phyloP scores from a whole-genome alignment of 2,329 filamentous ascomycete genomes.

The Nannizzia gypsea region DNA sequence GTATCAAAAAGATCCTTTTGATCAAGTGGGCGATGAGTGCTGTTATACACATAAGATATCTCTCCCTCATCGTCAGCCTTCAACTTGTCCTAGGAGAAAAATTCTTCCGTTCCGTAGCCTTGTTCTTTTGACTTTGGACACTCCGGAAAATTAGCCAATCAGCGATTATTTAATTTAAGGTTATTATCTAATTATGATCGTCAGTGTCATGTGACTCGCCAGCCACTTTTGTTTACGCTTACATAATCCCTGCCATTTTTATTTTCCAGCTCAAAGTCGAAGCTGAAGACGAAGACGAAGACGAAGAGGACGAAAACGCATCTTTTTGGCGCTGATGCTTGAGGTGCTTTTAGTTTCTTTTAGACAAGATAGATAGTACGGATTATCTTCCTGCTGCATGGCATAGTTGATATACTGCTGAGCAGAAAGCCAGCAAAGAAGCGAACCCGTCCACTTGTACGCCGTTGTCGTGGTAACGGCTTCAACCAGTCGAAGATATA shows the following conservation, averaged over 20 bases:
- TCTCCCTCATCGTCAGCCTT: too few relatives aligned
- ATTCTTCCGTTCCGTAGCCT: too few relatives aligned
- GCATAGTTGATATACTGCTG: background rate
- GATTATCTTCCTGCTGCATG: background rate
- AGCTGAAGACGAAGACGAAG: background rate
- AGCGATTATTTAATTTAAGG: background rate
- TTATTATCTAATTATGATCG: background rate
- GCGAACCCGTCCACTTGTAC: background rate
- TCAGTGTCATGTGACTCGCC: background rate
- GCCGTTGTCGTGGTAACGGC: slow-evolving; percentile 1
- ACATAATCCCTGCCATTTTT: slow-evolving; percentile 13
- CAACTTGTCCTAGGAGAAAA: too few relatives aligned
- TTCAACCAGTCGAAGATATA: background rate
- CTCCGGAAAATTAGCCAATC: background rate
- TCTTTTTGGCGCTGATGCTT: background rate
- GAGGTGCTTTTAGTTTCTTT: too few relatives aligned
- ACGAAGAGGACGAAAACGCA: background rate
- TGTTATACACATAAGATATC: too few relatives aligned
- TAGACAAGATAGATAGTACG: background rate
- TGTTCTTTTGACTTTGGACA: too few relatives aligned
- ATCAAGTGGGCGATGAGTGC: too few relatives aligned
- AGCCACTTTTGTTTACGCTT: slow-evolving; percentile 8
- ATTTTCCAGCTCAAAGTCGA: background rate
- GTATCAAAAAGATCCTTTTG: too few relatives aligned
- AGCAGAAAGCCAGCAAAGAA: background rate